phyloP scores from a whole-genome alignment of 140 eudicot genomes.

The Oenanthe javanica region DNA sequence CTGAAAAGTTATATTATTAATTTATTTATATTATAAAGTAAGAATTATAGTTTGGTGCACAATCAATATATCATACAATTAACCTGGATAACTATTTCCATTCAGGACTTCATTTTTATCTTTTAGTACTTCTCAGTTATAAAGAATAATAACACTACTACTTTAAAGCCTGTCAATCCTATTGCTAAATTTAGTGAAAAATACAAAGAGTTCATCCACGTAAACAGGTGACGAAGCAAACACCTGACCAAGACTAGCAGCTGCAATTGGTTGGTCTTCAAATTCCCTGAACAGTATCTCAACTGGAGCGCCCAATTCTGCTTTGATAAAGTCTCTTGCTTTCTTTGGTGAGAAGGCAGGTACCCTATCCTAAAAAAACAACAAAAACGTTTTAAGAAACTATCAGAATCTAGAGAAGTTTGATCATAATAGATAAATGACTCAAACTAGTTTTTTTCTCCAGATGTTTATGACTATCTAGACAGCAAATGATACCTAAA shows the following conservation, averaged over 20 bases:
- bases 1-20: background rate
- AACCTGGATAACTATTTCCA: background rate
- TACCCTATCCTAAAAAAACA: conserved; percentile 73
- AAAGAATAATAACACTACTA: background rate
- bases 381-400: conserved; percentile 4
- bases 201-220: conserved; percentile 8
- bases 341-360: conserved; percentile 88
- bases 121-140: background rate
- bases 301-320: conserved; percentile 90
- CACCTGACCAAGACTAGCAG: conserved; percentile 99
- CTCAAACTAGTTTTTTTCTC: background rate
- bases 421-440: conserved; percentile 2
- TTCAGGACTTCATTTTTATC: background rate
- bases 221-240: conserved; percentile 15
- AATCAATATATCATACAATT: background rate
- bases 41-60: background rate
- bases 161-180: background rate
- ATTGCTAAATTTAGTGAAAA: background rate
- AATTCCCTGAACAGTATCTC: conserved; percentile 67
- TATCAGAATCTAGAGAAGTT: conserved; percentile 11
- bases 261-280: conserved; percentile 94
- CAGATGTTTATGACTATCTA: background rate
- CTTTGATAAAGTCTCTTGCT: conserved; percentile 65
- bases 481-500: conserved; percentile 3
- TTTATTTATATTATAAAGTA: background rate